Percentiles rank a stretch among this genome's conserved stretches.
phyloP scores from a whole-genome alignment of 257 asterid genomes.

The Perilla frutescens region DNA sequence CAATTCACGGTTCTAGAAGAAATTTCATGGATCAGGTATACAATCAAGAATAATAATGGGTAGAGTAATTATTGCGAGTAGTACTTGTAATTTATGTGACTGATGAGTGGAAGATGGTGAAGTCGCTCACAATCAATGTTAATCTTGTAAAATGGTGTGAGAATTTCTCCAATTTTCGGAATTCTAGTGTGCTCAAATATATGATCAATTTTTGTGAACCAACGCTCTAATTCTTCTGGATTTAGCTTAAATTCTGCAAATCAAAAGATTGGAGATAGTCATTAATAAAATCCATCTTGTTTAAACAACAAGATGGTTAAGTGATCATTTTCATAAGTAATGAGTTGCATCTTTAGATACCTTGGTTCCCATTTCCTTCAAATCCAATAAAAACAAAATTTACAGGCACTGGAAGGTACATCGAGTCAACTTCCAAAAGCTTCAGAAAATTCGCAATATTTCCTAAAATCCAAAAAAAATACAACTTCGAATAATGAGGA shows the following conservation, averaged over 20 bases:
- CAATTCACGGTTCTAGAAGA: slow-evolving; percentile 18
- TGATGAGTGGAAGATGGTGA: slow-evolving; percentile 88
- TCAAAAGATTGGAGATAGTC: slow-evolving; percentile 31
- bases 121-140: slow-evolving; percentile 74
- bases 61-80: slow-evolving; percentile 16
- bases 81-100: slow-evolving; percentile 93
- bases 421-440: slow-evolving; percentile 89
- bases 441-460: slow-evolving; percentile 82
- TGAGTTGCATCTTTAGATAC: slow-evolving; percentile 45
- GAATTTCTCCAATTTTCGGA: slow-evolving; percentile 89
- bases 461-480: slow-evolving; percentile 60
- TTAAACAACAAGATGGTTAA: slow-evolving; percentile 24
- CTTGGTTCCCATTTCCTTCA: slow-evolving; percentile 96
- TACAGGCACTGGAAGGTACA: slow-evolving; percentile 92
- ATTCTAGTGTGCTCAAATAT: slow-evolving; percentile 92
- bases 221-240: slow-evolving; percentile 88
- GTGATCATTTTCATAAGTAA: slow-evolving; percentile 12
- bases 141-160: slow-evolving; percentile 89
- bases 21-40: slow-evolving; percentile 23
- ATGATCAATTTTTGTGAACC: slow-evolving; percentile 99
- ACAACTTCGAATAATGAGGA: slow-evolving; percentile 20
- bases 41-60: slow-evolving; percentile 27
- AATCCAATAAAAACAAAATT: slow-evolving; percentile 93
- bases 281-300: slow-evolving; percentile 25
- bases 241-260: slow-evolving; percentile 75